phyloP scores from a whole-genome alignment of 768 basidiomycete species.

The Podaxis sp. region DNA sequence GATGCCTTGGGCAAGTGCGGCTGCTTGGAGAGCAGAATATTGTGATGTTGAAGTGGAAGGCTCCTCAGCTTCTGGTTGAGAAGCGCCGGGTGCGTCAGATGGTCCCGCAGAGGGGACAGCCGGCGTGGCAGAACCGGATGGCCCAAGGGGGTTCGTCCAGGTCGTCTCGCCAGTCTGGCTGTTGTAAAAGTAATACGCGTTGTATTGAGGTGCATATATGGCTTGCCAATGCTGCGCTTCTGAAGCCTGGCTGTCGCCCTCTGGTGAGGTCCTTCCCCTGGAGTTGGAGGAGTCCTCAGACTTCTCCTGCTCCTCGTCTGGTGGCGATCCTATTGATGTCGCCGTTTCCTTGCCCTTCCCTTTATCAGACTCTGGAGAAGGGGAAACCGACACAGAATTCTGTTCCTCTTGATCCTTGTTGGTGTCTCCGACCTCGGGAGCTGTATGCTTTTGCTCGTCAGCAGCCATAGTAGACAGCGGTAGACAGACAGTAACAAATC shows the following conservation, averaged over 20 bases:
- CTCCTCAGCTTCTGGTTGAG: slow-evolving; percentile 9
- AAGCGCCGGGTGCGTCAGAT: slow-evolving; percentile 16
- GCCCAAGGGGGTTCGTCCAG: slow-evolving; percentile 75
- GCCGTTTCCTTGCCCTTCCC: slow-evolving; percentile 6
- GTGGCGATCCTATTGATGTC: background rate
- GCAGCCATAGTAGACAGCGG: background rate
- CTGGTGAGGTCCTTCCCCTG: background rate
- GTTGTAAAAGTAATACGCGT: slow-evolving; percentile 87
- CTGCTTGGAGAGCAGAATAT: slow-evolving; percentile 58
- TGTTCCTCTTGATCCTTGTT: background rate
- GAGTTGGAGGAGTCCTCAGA: background rate
- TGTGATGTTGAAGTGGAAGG: slow-evolving; percentile 28
- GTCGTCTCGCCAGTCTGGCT: slow-evolving; percentile 74
- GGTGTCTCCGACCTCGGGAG: background rate
- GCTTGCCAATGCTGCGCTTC: slow-evolving; percentile 64
- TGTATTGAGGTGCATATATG: slow-evolving; percentile 73
- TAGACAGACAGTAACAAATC: background rate
- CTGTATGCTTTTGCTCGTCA: background rate
- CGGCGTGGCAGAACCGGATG: slow-evolving; percentile 18
- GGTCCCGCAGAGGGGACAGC: slow-evolving; percentile 16
- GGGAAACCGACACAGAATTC: background rate
- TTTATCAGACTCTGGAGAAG: background rate
- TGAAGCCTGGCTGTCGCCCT: background rate
- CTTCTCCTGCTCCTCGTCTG: background rate
- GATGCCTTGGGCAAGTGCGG: slow-evolving; percentile 76